phyloP scores from a whole-genome alignment of 768 basidiomycete genomes.

The Termitomyces sp. region DNA sequence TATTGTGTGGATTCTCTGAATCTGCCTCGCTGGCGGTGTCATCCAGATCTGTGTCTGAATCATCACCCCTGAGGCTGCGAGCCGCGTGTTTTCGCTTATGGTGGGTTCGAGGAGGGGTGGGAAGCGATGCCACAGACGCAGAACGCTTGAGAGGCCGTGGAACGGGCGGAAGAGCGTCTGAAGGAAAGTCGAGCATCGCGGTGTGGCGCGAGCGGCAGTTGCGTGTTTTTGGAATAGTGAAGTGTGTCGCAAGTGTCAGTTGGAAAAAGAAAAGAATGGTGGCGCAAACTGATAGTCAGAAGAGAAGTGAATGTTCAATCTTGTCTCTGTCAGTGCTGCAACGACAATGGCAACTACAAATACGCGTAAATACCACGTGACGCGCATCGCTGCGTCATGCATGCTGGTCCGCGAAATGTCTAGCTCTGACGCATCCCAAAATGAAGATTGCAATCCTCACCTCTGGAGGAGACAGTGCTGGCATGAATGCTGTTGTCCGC shows the following conservation, averaged over 20 bases:
- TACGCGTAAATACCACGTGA: background rate
- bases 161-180: slow-evolving; percentile 24
- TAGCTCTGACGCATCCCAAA: slow-evolving; percentile 1
- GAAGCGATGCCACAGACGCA: slow-evolving; percentile 57
- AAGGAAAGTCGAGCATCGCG: slow-evolving; percentile 26
- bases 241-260: background rate
- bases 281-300: background rate
- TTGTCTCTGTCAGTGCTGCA: background rate
- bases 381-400: background rate
- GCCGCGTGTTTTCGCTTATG: slow-evolving; percentile 39
- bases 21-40: slow-evolving; percentile 27
- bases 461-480: slow-evolving; percentile 95
- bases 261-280: background rate
- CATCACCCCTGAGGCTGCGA: slow-evolving; percentile 27
- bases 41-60: slow-evolving; percentile 39
- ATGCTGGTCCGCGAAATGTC: background rate
- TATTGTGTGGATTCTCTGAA: slow-evolving; percentile 11
- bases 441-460: slow-evolving; percentile 96
- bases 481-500: slow-evolving; percentile 95
- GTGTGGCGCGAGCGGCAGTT: background rate
- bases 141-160: slow-evolving; percentile 51
- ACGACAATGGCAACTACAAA: background rate
- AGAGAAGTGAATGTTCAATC: background rate
- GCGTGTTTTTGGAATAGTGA: slow-evolving; percentile 5
- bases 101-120: slow-evolving; percentile 59